Evolutionary conservation across 2,329 filamentous ascomycete species (phyloP).

Genomic region (Colletotrichum plurivorum): DNA sequence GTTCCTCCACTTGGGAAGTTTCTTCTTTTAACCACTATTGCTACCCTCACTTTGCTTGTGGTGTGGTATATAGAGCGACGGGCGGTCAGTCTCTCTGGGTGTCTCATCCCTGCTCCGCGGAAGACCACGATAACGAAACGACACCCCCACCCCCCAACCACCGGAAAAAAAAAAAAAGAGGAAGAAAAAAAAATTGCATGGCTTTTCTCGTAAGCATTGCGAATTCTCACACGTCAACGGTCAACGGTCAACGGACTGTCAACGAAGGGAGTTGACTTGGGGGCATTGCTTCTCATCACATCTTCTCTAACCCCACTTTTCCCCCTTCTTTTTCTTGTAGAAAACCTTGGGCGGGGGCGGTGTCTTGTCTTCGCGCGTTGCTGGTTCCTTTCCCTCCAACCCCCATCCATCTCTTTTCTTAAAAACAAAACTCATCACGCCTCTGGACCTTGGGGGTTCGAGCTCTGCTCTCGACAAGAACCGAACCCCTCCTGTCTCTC

Average conservation of each 20-base stretch:
- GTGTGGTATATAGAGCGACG: conserved; percentile 36
- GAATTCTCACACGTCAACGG: neutral
- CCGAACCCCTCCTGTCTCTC: neutral
- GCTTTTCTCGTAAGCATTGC: conserved; percentile 5
- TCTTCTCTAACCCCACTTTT: neutral
- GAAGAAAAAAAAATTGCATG: conserved; percentile 12
- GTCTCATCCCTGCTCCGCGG: neutral
- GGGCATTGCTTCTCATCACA: neutral
- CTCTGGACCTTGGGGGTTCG: neutral
- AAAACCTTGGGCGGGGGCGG: neutral
- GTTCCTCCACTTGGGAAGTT: conserved; percentile 23
- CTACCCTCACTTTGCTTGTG: conserved; percentile 37
- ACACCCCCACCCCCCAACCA: no score
- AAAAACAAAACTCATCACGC: neutral
- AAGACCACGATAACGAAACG: no score
- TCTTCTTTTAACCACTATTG: conserved; percentile 30
- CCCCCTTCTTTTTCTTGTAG: conserved; percentile 7
- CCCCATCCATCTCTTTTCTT: no score
- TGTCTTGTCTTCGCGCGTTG: no score
- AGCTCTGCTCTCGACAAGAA: no score
- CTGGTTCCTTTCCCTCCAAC: no score
- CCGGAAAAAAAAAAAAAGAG: neutral
- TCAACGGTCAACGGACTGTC: conserved; percentile 3
- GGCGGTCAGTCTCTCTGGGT: neutral
- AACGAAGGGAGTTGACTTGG: neutral